Evolutionary conservation across 2,329 filamentous ascomycete species (phyloP).

Genomic region (Kalmusia sp.): DNA sequence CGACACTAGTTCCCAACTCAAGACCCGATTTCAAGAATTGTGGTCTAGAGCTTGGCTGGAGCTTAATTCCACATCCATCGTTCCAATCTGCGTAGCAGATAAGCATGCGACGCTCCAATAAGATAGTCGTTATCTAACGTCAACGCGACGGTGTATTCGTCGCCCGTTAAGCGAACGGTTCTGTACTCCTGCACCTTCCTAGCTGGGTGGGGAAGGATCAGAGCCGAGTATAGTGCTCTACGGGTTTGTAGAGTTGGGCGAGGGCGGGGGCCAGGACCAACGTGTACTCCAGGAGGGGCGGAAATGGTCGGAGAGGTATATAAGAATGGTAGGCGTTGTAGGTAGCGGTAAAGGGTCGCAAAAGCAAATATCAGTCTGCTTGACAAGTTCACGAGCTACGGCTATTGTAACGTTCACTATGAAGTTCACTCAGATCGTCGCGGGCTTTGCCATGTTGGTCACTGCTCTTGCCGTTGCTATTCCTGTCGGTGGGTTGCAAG

Average conservation of each 20-base stretch:
- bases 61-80: neutral
- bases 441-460: neutral
- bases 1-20: too few relatives aligned
- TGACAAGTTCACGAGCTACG: too few relatives aligned
- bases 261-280: neutral
- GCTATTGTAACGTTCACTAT: too few relatives aligned
- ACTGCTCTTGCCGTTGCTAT: neutral
- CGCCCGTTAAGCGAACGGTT: neutral
- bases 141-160: neutral
- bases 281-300: neutral
- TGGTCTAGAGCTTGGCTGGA: neutral
- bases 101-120: neutral
- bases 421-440: neutral
- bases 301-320: neutral
- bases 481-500: neutral
- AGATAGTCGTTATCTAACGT: neutral
- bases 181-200: neutral
- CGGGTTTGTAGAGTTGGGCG: neutral
- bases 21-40: too few relatives aligned
- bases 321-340: neutral
- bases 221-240: neutral
- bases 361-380: too few relatives aligned
- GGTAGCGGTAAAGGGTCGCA: too few relatives aligned
- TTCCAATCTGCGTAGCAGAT: neutral
- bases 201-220: neutral